Evolutionary conservation across 352 stramenopile genomes (phyloP), one percentile per base, ranked within the genome.

Genomic region (Saprolegnia parasitica): DNA sequence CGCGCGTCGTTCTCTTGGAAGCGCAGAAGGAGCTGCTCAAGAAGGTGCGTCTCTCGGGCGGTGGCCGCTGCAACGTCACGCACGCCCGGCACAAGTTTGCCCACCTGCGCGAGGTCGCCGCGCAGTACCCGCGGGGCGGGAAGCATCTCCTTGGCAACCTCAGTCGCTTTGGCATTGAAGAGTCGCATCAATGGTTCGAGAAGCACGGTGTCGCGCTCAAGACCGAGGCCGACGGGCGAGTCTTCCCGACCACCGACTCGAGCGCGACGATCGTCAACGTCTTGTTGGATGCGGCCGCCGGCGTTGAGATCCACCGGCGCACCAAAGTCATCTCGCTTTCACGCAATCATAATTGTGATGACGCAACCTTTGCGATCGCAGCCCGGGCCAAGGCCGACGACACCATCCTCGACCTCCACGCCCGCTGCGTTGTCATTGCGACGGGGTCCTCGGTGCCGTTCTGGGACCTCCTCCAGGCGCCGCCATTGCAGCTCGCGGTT

Each of bases 161-260:
- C 56, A 88, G 76, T 62, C 68, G 73, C 39, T 94, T 94, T 65
- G 81, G 79, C 5, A 78, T 79, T 0, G 65, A 71, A 2, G 78
- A 88, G 50, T 73, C 76, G 5, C 78, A 77, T 35, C 55, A 56
- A 26, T 90, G 79, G 80, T 90, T 90, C 63, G 72, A 74, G 66
- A 71, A 54, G 49, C 67, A 73, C 18, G 83, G 80, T 37, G 78
- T 91, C 0, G 11, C 42, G 56, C 71, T 95, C 5, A 95, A 96
- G 70, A 91, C 82, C 24, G 88, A 96, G 72, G 54, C 45, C 8
- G 88, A 96, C 77, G 88, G 88, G 32, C 78, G 88, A 21, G 93
- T 95, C 77, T 96, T 96, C 74, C 88, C 88, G 10, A 71, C 72
- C 11, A 89, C 81, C n/a, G 83, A 96, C 72, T 75, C 77, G 45